Conservation (phyloP, 768 basidiomycete genomes). For the Mycena epipterygia region DNA sequence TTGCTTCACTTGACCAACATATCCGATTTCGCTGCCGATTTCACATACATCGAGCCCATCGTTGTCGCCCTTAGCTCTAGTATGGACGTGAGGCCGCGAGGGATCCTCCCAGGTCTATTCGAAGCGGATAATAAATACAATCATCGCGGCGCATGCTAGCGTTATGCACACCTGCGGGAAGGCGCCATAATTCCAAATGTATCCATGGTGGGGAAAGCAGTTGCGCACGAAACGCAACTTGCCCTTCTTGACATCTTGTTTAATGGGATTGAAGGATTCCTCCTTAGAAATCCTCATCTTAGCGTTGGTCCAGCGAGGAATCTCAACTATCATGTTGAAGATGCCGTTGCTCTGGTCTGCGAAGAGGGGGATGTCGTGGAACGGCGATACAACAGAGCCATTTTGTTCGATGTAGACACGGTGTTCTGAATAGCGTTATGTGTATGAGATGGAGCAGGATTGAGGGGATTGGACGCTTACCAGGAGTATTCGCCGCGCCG, state of each 20-base stretch:
- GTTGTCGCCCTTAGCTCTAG: conserved; percentile 98
- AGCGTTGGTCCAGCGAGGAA: conserved; percentile 99
- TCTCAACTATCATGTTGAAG: conserved; percentile 99
- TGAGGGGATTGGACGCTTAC: conserved; percentile 57
- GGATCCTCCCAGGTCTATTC: conserved; percentile 98
- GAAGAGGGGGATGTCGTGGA: conserved; percentile 98
- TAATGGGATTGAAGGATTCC: conserved; percentile 99
- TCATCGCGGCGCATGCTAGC: background rate
- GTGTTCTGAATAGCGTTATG: conserved; percentile 79
- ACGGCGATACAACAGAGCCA: conserved; percentile 85
- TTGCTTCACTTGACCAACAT: conserved; percentile 97
- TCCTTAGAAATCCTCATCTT: conserved; percentile 99
- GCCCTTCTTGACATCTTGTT: conserved; percentile 98
- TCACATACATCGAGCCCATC: conserved; percentile 99
- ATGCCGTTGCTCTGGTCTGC: conserved; percentile 95
- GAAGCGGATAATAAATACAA: conserved; percentile 29
- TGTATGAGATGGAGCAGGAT: conserved; percentile 34
- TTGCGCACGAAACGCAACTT: conserved; percentile 97
- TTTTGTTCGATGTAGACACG: conserved; percentile 95
- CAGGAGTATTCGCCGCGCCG: conserved; percentile 93
- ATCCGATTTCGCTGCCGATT: conserved; percentile 98
- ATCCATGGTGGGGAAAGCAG: conserved; percentile 99
- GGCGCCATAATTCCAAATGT: conserved; percentile 99
- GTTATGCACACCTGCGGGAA: conserved; percentile 87
- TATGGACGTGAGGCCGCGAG: conserved; percentile 86